A percentile compares a stretch with the other conserved stretches of the same genome.
Evolutionary conservation across 1,139 yeast species (phyloP).

Genomic region (Yamadazyma sp.): DNA sequence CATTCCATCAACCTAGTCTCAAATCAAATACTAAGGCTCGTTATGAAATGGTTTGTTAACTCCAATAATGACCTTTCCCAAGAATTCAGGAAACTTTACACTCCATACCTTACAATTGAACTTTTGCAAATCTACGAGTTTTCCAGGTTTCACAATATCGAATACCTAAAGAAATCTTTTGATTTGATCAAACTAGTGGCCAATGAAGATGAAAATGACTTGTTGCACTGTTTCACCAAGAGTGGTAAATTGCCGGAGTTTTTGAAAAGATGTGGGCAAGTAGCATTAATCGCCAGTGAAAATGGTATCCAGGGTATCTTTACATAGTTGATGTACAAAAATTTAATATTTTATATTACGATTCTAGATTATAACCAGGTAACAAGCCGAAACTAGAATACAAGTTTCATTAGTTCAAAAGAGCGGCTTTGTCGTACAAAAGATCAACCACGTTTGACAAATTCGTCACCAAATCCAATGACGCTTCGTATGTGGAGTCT

Average conservation of each 20-base stretch:
- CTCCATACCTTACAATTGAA: constrained; percentile 72
- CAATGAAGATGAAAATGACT: constrained; percentile 41
- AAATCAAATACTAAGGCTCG: constrained; percentile 25
- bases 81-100: constrained; percentile 62
- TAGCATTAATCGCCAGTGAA: constrained; percentile 51
- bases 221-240: constrained; percentile 51
- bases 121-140: constrained; percentile 54
- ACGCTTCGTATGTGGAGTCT: constrained; percentile 87
- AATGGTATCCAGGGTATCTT: constrained; percentile 39
- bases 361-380: no score
- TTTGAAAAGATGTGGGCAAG: constrained; percentile 56
- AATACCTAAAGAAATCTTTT: constrained; percentile 53
- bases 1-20: constrained; percentile 40
- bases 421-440: constrained; percentile 89
- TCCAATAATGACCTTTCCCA: constrained; percentile 40
- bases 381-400: no score
- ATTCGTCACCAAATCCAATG: constrained; percentile 82
- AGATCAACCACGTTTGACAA: constrained; percentile 88
- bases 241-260: constrained; percentile 67
- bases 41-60: constrained; percentile 36
- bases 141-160: constrained; percentile 38
- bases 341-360: neutral
- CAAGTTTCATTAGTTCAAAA: constrained; percentile 52
- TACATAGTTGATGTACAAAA: constrained; percentile 11
- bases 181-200: constrained; percentile 54